Percentiles rank a stretch among this genome's conserved stretches.
Evolutionary conservation across 352 stramenopile genomes (phyloP).

Genomic region (Phytophthora palmivora): DNA sequence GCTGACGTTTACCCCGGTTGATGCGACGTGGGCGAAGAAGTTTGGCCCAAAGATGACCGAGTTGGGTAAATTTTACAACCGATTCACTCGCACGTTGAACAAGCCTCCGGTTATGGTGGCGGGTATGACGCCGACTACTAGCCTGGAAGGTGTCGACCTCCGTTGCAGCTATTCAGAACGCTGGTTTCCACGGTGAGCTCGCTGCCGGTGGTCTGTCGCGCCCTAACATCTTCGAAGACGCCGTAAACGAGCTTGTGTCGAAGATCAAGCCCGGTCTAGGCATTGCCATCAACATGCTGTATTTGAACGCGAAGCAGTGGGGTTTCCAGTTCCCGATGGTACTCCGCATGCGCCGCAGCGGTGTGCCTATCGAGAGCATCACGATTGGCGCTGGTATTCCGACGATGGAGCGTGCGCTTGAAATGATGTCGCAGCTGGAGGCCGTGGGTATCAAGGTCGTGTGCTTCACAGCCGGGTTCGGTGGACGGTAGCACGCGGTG

Average conservation of each 20-base stretch:
- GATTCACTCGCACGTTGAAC: slow-evolving; percentile 78
- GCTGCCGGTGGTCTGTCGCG: slow-evolving; percentile 75
- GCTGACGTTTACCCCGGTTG: not conserved
- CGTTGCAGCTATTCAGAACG: slow-evolving; percentile 83
- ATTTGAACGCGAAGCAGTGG: slow-evolving; percentile 90
- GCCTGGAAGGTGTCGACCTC: slow-evolving; percentile 81
- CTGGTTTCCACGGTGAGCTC: slow-evolving; percentile 83
- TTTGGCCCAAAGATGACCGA: slow-evolving; percentile 58
- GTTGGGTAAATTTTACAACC: slow-evolving; percentile 67
- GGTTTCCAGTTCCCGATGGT: slow-evolving; percentile 92
- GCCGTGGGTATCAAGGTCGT: slow-evolving; percentile 78
- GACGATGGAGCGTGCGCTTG: slow-evolving; percentile 76
- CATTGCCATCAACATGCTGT: slow-evolving; percentile 91
- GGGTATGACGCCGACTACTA: slow-evolving; percentile 89
- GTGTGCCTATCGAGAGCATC: slow-evolving; percentile 88
- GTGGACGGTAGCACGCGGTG: slow-evolving; percentile 72
- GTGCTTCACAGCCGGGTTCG: slow-evolving; percentile 88
- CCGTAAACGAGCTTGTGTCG: slow-evolving; percentile 66
- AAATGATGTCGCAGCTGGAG: slow-evolving; percentile 80
- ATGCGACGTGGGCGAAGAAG: slow-evolving; percentile 57
- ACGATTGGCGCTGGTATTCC: slow-evolving; percentile 88
- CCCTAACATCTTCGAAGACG: slow-evolving; percentile 74
- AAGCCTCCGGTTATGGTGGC: slow-evolving; percentile 83
- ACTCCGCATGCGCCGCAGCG: slow-evolving; percentile 77
- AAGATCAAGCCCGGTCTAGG: slow-evolving; percentile 80